Conservation (phyloP, 2,329 filamentous ascomycete species). For the Botrytis byssoidea region DNA sequence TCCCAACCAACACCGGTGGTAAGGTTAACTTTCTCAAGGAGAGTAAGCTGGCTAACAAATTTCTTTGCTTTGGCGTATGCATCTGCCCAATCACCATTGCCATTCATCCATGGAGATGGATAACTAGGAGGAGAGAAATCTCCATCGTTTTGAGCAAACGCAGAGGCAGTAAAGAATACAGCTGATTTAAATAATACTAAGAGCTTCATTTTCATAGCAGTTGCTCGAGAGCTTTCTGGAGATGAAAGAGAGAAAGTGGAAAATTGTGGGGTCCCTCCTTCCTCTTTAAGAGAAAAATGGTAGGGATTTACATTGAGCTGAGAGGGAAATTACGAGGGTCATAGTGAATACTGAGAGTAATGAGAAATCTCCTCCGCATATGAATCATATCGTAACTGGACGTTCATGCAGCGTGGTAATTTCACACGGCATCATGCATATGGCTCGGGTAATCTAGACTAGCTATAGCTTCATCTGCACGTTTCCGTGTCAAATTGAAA, state of each 20-base stretch:
- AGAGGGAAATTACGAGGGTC: background rate
- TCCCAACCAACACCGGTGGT: conserved; percentile 70
- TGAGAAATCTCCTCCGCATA: background rate
- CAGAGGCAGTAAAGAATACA: conserved; percentile 26
- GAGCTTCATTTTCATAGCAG: conserved; percentile 29
- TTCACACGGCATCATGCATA: conserved; percentile 19
- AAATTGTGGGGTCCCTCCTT: background rate
- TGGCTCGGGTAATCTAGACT: conserved; percentile 2
- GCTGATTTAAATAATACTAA: conserved; percentile 24
- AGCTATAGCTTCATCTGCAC: conserved; percentile 4
- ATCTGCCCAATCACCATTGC: conserved; percentile 54
- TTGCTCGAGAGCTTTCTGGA: background rate
- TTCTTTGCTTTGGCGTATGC: conserved; percentile 69
- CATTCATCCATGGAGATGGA: conserved; percentile 40
- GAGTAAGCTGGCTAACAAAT: conserved; percentile 70
- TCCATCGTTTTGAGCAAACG: conserved; percentile 31
- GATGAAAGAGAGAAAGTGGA: background rate
- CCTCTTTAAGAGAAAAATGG: background rate
- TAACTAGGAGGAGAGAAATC: conserved; percentile 37
- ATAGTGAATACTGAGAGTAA: background rate
- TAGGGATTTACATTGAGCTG: background rate
- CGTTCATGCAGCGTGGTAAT: background rate
- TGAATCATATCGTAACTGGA: background rate
- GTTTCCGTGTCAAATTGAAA: background rate
- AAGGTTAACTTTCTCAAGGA: conserved; percentile 87